phyloP scores from a whole-genome alignment of 768 basidiomycete genomes.

The Mycena belliarum region DNA sequence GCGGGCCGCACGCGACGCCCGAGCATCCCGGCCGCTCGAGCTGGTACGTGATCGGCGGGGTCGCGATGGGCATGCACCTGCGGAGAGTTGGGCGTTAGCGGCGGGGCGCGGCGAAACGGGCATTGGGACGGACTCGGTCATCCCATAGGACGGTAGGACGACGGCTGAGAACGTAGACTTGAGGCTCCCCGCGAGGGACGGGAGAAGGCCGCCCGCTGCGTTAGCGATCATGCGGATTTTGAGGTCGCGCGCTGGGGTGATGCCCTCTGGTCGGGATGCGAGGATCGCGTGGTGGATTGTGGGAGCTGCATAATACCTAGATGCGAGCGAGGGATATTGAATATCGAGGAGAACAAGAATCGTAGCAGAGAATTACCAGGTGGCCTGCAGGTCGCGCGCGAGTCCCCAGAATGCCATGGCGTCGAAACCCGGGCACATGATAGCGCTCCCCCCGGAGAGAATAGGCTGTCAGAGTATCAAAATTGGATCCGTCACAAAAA shows the following conservation, averaged over 20 bases:
- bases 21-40: slow-evolving; percentile 50
- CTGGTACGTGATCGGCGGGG: slow-evolving; percentile 42
- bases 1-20: slow-evolving; percentile 47
- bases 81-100: not conserved
- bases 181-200: slow-evolving; percentile 49
- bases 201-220: slow-evolving; percentile 54
- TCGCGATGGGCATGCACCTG: slow-evolving; percentile 54
- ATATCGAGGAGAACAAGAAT: not conserved
- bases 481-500: not conserved
- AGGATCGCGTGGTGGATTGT: slow-evolving; percentile 52
- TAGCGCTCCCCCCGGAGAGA: slow-evolving; percentile 51
- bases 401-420: slow-evolving; percentile 51
- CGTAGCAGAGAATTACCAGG: slow-evolving; percentile 52
- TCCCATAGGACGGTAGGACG: slow-evolving; percentile 60
- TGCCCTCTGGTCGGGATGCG: slow-evolving; percentile 33
- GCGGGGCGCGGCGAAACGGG: no score
- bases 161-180: slow-evolving; percentile 51
- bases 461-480: slow-evolving; percentile 39
- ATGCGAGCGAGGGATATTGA: not conserved
- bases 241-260: slow-evolving; percentile 33
- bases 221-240: slow-evolving; percentile 48
- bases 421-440: slow-evolving; percentile 57
- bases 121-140: slow-evolving; percentile 43
- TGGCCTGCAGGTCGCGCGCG: slow-evolving; percentile 36
- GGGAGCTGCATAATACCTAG: slow-evolving; percentile 52